Conservation (phyloP, 345 rosid species). For the Brassica napus region Da-Ae NC_063445.1:54912001-54912500, state of each 20-base stretch:
- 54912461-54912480: neutral
- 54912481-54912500: too few relatives aligned
- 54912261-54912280: neutral
- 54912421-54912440: neutral
- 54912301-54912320: too few relatives aligned
- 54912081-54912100: neutral
- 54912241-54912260: neutral
- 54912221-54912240: too few relatives aligned
- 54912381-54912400: too few relatives aligned
- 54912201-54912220: neutral
- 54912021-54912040: slow-evolving; percentile 25
- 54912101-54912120: neutral
- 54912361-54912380: too few relatives aligned
- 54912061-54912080: slow-evolving; percentile 19
- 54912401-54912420: too few relatives aligned
- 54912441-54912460: neutral
- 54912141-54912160: neutral
- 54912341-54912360: too few relatives aligned
- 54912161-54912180: neutral
- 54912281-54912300: too few relatives aligned
- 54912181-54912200: neutral
- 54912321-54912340: neutral
- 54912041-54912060: slow-evolving; percentile 18
- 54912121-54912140: neutral
- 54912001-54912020: slow-evolving; percentile 35